phyloP scores from a whole-genome alignment of 192 early-diverging fungal genomes.

The Umbelopsis vinacea region DNA sequence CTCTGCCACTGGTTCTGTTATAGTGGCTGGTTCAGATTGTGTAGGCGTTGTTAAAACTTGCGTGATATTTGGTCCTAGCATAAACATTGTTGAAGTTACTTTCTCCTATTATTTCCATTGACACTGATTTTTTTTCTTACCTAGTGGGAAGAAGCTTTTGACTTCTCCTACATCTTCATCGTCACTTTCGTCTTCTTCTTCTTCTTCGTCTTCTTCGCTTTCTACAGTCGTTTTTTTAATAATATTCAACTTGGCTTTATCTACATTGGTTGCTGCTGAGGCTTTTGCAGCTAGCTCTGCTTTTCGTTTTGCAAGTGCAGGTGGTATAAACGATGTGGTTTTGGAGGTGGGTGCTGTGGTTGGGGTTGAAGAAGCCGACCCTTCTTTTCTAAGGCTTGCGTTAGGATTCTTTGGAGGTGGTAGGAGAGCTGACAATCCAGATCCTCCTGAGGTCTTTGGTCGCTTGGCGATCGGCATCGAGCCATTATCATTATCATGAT shows the following conservation, averaged over 20 bases:
- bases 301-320: conserved; percentile 24
- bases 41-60: conserved; percentile 6
- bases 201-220: conserved; percentile 5
- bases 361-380: not conserved
- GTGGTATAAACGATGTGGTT: conserved; percentile 27
- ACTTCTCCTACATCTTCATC: conserved; percentile 26
- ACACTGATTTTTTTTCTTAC: conserved; percentile 19
- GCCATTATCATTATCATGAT: not conserved
- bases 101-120: not conserved
- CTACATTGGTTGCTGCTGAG: not conserved
- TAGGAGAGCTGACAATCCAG: conserved; percentile 24
- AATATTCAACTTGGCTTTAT: not conserved
- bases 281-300: conserved; percentile 18
- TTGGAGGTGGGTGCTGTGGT: not conserved
- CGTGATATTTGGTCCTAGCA: not conserved
- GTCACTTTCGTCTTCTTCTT: conserved; percentile 25
- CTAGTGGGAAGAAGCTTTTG: conserved; percentile 33
- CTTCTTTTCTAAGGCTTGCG: not conserved
- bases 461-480: not conserved
- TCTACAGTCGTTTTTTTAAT: not conserved
- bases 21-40: not conserved
- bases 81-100: not conserved
- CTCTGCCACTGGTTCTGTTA: not conserved
- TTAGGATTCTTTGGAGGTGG: conserved; percentile 29
- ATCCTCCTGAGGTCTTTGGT: not conserved